Percentiles rank a stretch among this genome's conserved stretches.
Conservation (phyloP, 2,329 filamentous ascomycete species). For the Magnaporthiopsis incrustans region DNA sequence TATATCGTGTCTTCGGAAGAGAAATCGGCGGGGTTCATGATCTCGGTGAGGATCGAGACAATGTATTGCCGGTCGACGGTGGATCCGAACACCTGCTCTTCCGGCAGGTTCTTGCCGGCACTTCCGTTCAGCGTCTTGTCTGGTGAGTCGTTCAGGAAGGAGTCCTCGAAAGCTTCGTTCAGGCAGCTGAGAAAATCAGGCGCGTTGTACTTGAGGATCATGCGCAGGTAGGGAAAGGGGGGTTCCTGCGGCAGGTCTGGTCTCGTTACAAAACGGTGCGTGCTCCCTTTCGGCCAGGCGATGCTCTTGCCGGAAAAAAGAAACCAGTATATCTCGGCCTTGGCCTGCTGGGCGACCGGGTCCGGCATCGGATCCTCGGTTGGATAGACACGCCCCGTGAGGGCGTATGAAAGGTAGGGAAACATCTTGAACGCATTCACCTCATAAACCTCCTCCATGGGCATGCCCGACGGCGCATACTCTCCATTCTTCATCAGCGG, state of each 20-base stretch:
- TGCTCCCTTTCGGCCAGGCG: constrained; percentile 62
- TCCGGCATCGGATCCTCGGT: constrained; percentile 70
- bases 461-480: constrained; percentile 28
- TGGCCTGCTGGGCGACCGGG: constrained; percentile 64
- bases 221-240: constrained; percentile 75
- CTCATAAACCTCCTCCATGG: constrained; percentile 47
- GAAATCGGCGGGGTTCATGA: constrained; percentile 76
- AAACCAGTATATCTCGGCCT: constrained; percentile 86
- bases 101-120: constrained; percentile 36
- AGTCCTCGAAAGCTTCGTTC: constrained; percentile 95
- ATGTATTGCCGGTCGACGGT: constrained; percentile 89
- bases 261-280: constrained; percentile 52
- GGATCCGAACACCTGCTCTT: constrained; percentile 59
- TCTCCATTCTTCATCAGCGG: constrained; percentile 50
- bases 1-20: constrained; percentile 79
- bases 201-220: constrained; percentile 81
- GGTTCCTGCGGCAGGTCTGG: constrained; percentile 50
- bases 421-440: constrained; percentile 85
- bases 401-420: constrained; percentile 83
- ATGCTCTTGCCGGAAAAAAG: constrained; percentile 79
- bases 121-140: constrained; percentile 52
- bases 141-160: constrained; percentile 76
- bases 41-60: constrained; percentile 79
- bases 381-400: constrained; percentile 88
- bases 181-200: constrained; percentile 89